A percentile compares a stretch with the other conserved stretches of the same genome.
These are phyloP conservation scores for Microsporum ferrugineum DNA, from an alignment of 2,329 filamentous ascomycete species.

Conservation along the genomic window DNA sequence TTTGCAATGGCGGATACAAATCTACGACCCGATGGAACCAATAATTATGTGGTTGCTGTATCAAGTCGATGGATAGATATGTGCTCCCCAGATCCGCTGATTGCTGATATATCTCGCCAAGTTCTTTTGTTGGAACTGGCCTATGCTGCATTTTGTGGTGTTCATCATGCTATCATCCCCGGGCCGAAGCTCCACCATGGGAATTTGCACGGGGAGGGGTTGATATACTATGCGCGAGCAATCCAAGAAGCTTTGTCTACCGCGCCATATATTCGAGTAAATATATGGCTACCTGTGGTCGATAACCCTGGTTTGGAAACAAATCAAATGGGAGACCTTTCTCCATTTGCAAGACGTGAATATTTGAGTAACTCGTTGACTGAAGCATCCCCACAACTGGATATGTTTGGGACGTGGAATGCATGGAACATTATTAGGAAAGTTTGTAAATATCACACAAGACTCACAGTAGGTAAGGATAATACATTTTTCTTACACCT, in stretches of 20 bases:
- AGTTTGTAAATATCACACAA: slow-evolving; percentile 70
- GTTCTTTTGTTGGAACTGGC: slow-evolving; percentile 82
- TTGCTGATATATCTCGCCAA: slow-evolving; percentile 78
- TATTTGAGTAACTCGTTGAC: slow-evolving; percentile 26
- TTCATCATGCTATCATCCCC: slow-evolving; percentile 68
- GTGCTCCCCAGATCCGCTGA: slow-evolving; percentile 66
- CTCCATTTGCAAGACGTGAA: slow-evolving; percentile 32
- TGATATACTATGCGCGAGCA: slow-evolving; percentile 68
- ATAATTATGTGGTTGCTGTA: slow-evolving; percentile 64
- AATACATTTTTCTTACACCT: background rate
- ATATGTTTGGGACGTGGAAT: slow-evolving; percentile 78
- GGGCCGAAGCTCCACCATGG: slow-evolving; percentile 59
- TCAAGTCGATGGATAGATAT: slow-evolving; percentile 91
- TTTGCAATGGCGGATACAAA: slow-evolving; percentile 41
- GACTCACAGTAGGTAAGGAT: slow-evolving; percentile 71
- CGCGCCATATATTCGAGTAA: slow-evolving; percentile 64
- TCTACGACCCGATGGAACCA: slow-evolving; percentile 68
- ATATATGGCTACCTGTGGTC: slow-evolving; percentile 75
- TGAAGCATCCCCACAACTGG: slow-evolving; percentile 40
- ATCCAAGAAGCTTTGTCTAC: slow-evolving; percentile 67
- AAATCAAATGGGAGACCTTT: slow-evolving; percentile 35
- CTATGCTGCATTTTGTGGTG: slow-evolving; percentile 90
- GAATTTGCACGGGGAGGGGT: slow-evolving; percentile 38
- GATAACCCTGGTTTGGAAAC: slow-evolving; percentile 52
- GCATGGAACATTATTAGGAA: slow-evolving; percentile 82